Base-by-base conservation (phyloP, 768 basidiomycete species). In the Boletus speciosus region DNA sequence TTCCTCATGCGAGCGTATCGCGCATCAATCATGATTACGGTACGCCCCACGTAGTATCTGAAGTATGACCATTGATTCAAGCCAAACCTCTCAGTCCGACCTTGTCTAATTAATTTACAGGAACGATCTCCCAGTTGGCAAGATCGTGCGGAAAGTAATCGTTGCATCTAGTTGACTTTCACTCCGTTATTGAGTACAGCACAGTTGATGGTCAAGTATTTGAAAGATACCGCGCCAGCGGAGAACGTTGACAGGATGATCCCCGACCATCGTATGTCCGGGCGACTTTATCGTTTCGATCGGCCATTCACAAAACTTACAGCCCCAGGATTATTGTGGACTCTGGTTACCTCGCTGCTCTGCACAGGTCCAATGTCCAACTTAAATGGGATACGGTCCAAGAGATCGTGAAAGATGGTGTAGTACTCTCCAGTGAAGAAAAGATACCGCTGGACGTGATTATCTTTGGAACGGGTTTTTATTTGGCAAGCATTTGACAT, bases 241-340 rank as follows among this genome's bases (percentile, higher is more conserved):
- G 40, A 42, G 25, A 21, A 29, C 4, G 40, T 51, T n/a, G 51
- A 38, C 38, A 25, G 31, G 29, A 52, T 52, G n/a, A 32, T 39
- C 21, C 50, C 51, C 21, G 51, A 32, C 49, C 32, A 53, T 53
- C 21, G 51, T 29, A 39, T 53, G 51, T 27, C 19, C 21, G 16
- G 34, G 35, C 34, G 19, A 42, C 27, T 19, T 29, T 44, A 45
- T 21, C 16, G 25, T 16, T 45, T 41, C 29, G 36, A 46, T n/a
- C 16, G 11, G 27, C 11, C 11, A 9, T n/a, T 38, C 14, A 37
- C 21, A 15, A 23, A 32, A 21, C 14, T 40, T 35, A 36, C 47
- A 82, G 81, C 78, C 40, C 76, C 79, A 74, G 85, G 25, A 74
- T 85, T 19, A 79, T 87, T 34, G 72, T 81, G 76, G 76, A 54